Base-by-base conservation (phyloP, 306 rosid genomes). In the Phaseolus lunatus region DNA sequence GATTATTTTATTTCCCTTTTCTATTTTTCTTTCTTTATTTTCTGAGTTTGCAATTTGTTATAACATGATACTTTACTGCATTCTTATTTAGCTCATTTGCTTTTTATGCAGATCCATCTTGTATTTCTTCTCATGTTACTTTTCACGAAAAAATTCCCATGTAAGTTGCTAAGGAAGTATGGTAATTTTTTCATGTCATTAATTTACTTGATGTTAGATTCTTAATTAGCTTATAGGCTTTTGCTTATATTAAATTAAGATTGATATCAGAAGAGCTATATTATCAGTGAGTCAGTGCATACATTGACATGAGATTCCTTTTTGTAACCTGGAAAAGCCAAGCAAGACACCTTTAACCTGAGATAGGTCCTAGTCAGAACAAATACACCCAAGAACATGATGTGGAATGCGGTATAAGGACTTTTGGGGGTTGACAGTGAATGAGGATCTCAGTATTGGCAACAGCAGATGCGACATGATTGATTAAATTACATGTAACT, bases 121-220 rank as follows among this genome's bases (percentile, higher is more conserved):
- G 86, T 87, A 90, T 88, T 90, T 94, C 85, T 78, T 92, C 78
- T 80, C 87, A 19, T 89, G 97, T 84, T 94, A 89, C 88, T 94
- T 94, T 77, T 89, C 89, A 69, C 86, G 85, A 86, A 92, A 86
- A 76, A 87, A 76, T 75, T 92, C 89, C 63, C 96, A 89, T 81
- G 98, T 94, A 92, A 94, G 96, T 83, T 80, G 57, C 56, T 29
- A 22, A 27, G 15, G 26, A 54, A 61, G 57, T 22, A 57, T 72
- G 27, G 0, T 73, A 16, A 71, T 61, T 82, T 53, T 81, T 67
- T 41, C 11, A 9, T 48, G 37, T 41, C 41, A 35, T 59, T 65
- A 67, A 43, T 59, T 65, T 76, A 58, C 43, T 61, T 68, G 39
- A 49, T 81, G 68, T 56, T 64, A 27, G 44, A 48, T 70, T 64